Base-by-base conservation (phyloP, 371 early-diverging fungal genomes). In the Ecytonucleospora hepatopenaei region DNA sequence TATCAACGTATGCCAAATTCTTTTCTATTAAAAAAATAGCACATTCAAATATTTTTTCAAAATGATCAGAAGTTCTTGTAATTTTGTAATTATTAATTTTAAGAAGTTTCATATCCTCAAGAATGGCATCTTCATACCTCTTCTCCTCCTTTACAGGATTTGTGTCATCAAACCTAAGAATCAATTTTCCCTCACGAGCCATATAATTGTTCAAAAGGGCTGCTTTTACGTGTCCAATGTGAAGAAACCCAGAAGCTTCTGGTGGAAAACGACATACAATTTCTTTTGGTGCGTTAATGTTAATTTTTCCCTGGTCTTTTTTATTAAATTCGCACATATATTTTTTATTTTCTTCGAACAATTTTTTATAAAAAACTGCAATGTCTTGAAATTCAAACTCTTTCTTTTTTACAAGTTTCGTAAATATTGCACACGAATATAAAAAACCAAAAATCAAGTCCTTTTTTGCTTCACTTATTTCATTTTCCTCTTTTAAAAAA, bases 201-300 rank as follows among this genome's bases (percentile, higher is more conserved):
- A 96, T 90, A 84, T 91, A 87, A 73, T 93, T 86, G 83, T 97
- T 99, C 66, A 99, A 78, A 48, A 97, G 82, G 8, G 94, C 95
- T 47, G 99, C 99, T 83, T 95, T 97, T 54, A 91, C 93, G 81
- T 96, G 97, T 58, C 97, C 97, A 78, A 96, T 91, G 80, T 96
- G 97, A 66, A 96, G 81, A 77, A 91, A 93, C 77, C 96, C 97
- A 76, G 85, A 85, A 57, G 97, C 94, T 82, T 96, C 97, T 16
- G 97, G 97, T 56, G 96, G 93, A 84, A 96, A 96, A 68, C 97
- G 83, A 23, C 93, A 94, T 31, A 91, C 71, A 2, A 71, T 72
- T 4, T 69, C 48, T 4, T 40, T 62, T 59, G 65, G 74, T 4
- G 69, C 53, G 1, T 55, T 55, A 24, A 51, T 67, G 12, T 58